Conservation (phyloP, 2,329 filamentous ascomycete genomes). For the Sporothrix inflata region DNA sequence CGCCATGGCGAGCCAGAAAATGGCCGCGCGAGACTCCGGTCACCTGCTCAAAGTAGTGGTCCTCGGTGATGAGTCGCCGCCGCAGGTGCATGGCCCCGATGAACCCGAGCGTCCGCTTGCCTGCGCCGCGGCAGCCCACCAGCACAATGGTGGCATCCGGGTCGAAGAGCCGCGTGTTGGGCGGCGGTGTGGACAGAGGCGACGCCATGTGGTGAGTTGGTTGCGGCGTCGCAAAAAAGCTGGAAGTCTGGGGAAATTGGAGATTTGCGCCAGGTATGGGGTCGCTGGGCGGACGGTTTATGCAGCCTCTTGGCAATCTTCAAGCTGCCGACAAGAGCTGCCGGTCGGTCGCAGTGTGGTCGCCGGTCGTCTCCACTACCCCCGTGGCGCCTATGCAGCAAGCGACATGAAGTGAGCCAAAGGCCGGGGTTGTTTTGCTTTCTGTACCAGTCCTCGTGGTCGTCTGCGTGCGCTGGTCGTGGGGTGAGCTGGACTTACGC, state of each 20-base stretch:
- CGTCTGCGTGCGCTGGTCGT: background rate
- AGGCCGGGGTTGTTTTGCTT: background rate
- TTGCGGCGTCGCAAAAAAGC: background rate
- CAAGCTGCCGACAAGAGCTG: conserved; percentile 18
- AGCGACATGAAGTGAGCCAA: background rate
- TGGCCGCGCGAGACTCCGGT: conserved; percentile 63
- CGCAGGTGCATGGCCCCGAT: conserved; percentile 71
- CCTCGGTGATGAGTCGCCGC: conserved; percentile 68
- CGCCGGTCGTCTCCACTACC: background rate
- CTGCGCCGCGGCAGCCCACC: conserved; percentile 70
- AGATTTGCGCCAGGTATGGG: background rate
- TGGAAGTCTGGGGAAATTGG: background rate
- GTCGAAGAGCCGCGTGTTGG: conserved; percentile 53
- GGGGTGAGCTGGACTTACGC: background rate
- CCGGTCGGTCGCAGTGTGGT: conserved; percentile 12
- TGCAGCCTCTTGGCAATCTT: conserved; percentile 1
- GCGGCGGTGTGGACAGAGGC: conserved; percentile 35
- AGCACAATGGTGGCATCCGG: conserved; percentile 69
- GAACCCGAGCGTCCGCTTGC: conserved; percentile 72
- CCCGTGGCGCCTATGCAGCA: conserved; percentile 20
- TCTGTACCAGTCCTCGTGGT: background rate
- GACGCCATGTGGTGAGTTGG: conserved; percentile 8
- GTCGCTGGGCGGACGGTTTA: background rate
- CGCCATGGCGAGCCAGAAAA: conserved; percentile 64
- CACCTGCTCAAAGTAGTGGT: conserved; percentile 66